Percentiles rank a stretch among this genome's conserved stretches.
phyloP scores from a whole-genome alignment of 495 filamentous ascomycete genomes.

The Trypethelium eluteriae region DNA sequence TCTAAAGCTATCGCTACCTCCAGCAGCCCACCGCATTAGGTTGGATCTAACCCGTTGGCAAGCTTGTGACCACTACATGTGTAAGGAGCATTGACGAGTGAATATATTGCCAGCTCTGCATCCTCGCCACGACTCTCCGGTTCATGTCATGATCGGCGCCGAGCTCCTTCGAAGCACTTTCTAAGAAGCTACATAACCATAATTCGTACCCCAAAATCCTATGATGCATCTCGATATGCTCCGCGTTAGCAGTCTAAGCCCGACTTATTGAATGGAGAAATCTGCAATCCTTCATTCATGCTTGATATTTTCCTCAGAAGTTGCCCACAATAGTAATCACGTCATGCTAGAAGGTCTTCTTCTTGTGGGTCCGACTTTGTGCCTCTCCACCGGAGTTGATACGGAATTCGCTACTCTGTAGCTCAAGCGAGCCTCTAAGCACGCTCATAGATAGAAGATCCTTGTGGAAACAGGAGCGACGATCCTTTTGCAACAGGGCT shows the following conservation, averaged over 20 bases:
- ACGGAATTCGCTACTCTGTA: conserved; percentile 16
- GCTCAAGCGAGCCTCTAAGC: conserved; percentile 15
- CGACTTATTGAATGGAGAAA: neutral
- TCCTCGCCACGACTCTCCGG: neutral
- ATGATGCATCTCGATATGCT: neutral
- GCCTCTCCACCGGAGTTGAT: neutral
- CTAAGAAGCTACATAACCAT: neutral
- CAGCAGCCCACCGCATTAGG: too few species aligned
- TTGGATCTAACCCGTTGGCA: too few species aligned
- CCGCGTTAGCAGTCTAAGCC: neutral
- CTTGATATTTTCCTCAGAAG: neutral
- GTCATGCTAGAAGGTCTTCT: neutral
- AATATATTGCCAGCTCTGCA: neutral
- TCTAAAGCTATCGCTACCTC: neutral
- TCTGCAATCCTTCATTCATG: neutral
- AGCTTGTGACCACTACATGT: too few species aligned
- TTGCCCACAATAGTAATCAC: neutral
- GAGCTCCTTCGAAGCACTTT: conserved; percentile 11
- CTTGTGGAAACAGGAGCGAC: conserved; percentile 12
- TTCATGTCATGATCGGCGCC: neutral
- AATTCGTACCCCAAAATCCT: neutral
- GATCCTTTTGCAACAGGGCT: conserved; percentile 11
- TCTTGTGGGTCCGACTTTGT: neutral
- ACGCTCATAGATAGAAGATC: conserved; percentile 18
- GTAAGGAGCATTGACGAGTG: too few species aligned